phyloP scores from a whole-genome alignment of 2,329 filamentous ascomycete species.

The Plectosphaerella cucumerina region DNA sequence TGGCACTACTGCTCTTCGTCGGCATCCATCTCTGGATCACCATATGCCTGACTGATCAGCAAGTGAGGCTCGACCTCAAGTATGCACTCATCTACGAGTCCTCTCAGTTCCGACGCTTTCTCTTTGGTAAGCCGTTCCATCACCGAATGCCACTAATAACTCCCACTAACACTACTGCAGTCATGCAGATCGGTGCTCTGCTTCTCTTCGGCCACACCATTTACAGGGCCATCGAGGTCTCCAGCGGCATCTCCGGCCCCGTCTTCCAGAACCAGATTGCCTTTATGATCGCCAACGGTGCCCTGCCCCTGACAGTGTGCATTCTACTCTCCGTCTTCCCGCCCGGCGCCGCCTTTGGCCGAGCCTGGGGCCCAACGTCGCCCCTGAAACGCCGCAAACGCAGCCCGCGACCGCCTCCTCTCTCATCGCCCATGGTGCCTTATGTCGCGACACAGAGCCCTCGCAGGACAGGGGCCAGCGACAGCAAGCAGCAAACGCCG shows the following conservation, averaged over 20 bases:
- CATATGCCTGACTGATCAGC: conserved; percentile 30
- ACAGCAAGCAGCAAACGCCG: neutral
- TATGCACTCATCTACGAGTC: conserved; percentile 37
- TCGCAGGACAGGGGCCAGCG: neutral
- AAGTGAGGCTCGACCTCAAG: conserved; percentile 31
- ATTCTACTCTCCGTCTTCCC: conserved; percentile 30
- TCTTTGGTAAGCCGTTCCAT: conserved; percentile 32
- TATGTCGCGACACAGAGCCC: conserved; percentile 3
- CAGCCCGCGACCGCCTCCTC: conserved; percentile 6
- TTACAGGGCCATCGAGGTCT: conserved; percentile 35
- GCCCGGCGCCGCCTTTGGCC: conserved; percentile 33
- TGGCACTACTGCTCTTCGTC: conserved; percentile 33
- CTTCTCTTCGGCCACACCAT: conserved; percentile 37
- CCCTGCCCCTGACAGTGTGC: conserved; percentile 31
- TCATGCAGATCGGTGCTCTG: conserved; percentile 27
- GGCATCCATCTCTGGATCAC: conserved; percentile 35
- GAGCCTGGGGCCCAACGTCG: conserved; percentile 35
- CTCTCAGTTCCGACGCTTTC: conserved; percentile 35
- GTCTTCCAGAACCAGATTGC: conserved; percentile 33
- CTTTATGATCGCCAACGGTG: conserved; percentile 34
- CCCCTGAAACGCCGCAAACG: conserved; percentile 15
- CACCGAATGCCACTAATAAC: neutral
- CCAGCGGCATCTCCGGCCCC: conserved; percentile 25
- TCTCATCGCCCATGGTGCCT: conserved; percentile 4
- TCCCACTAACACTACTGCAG: conserved; percentile 20